These are phyloP conservation scores for Clarkia xantiana DNA, from an alignment of 345 rosid species.

Conservation along the genomic window DNA sequence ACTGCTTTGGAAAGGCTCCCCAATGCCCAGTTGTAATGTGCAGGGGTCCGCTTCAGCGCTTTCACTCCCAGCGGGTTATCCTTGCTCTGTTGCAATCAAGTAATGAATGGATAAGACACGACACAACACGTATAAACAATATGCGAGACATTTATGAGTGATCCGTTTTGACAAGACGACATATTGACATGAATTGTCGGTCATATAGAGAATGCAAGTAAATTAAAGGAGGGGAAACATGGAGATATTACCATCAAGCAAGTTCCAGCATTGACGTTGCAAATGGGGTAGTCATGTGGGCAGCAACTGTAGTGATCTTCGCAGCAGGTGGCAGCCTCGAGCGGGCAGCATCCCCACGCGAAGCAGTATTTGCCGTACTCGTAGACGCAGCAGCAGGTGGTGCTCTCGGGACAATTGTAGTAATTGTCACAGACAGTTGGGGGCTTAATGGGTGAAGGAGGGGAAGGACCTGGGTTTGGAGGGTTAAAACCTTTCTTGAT, in stretches of 20 bases:
- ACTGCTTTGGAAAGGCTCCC: slow-evolving; percentile 8
- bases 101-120: neutral
- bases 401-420: slow-evolving; percentile 45
- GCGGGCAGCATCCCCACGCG: slow-evolving; percentile 90
- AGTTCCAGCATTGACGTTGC: slow-evolving; percentile 37
- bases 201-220: no score
- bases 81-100: slow-evolving; percentile 45
- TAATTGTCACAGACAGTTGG: slow-evolving; percentile 51
- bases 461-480: slow-evolving; percentile 86
- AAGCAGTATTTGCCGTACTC: slow-evolving; percentile 46
- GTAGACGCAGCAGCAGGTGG: slow-evolving; percentile 69
- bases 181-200: no score
- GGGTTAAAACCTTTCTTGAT: slow-evolving; percentile 38
- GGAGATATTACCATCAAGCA: slow-evolving; percentile 42
- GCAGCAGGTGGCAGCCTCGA: slow-evolving; percentile 74
- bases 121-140: neutral
- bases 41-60: slow-evolving; percentile 58
- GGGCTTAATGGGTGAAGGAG: slow-evolving; percentile 70
- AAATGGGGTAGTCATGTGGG: slow-evolving; percentile 68
- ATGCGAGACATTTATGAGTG: no score
- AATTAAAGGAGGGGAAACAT: no score
- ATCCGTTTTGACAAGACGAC: no score
- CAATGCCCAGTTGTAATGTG: slow-evolving; percentile 47
- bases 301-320: slow-evolving; percentile 68
- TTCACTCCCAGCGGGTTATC: slow-evolving; percentile 53